These are phyloP conservation scores for Aspergillus pseudotamarii DNA, from an alignment of 2,329 filamentous ascomycete genomes.

Conservation along the genomic window DNA sequence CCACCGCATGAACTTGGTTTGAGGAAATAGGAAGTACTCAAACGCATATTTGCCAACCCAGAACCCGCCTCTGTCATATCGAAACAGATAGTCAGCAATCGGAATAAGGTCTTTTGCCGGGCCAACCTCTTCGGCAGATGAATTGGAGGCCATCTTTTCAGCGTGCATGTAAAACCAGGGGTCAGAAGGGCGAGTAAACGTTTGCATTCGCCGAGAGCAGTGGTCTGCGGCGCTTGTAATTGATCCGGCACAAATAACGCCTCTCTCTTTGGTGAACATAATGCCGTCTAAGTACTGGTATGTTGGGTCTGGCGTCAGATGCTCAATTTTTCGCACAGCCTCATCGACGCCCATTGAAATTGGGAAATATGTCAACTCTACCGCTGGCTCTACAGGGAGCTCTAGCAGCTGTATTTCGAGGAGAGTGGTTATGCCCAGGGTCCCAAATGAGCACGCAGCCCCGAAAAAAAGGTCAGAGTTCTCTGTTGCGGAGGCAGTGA, in stretches of 20 bases:
- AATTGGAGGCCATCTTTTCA: neutral
- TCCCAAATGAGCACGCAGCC: constrained; percentile 61
- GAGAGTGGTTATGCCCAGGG: constrained; percentile 60
- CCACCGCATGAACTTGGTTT: neutral
- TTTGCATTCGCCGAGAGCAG: neutral
- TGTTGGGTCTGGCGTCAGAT: neutral
- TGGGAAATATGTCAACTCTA: neutral
- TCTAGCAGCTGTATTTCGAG: constrained; percentile 59
- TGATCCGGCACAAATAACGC: neutral
- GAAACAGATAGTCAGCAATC: neutral
- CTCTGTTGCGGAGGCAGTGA: constrained; percentile 50
- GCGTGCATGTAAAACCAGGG: neutral
- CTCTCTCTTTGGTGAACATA: neutral
- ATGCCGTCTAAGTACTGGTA: neutral
- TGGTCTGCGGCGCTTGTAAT: neutral
- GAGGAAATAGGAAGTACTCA: neutral
- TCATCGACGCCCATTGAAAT: neutral
- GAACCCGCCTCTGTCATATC: neutral
- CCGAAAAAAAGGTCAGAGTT: constrained; percentile 59
- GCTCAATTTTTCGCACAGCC: neutral
- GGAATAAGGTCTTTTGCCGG: neutral
- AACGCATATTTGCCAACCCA: neutral
- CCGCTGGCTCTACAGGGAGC: neutral
- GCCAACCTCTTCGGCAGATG: neutral
- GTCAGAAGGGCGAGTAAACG: neutral